Conservation (phyloP, 2,329 filamentous ascomycete genomes). For the Trichophyton verrucosum region DNA sequence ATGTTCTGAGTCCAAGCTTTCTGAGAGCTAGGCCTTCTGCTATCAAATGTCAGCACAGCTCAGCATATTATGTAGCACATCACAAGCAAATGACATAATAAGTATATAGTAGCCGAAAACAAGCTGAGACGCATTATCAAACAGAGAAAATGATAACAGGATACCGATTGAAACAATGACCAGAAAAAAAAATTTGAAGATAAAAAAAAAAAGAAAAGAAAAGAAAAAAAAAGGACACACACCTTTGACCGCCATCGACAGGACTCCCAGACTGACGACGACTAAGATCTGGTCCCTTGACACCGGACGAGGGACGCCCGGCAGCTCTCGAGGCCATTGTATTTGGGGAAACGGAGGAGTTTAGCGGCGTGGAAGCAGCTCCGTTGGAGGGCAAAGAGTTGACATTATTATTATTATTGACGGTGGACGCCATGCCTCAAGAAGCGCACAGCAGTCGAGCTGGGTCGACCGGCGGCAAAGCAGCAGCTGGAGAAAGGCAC, state of each 20-base stretch:
- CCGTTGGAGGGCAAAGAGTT: constrained; percentile 24
- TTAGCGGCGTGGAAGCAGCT: constrained; percentile 26
- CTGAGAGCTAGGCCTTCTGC: constrained; percentile 41
- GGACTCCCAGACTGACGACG: constrained; percentile 47
- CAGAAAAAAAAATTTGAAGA: neutral
- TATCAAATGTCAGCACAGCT: constrained; percentile 16
- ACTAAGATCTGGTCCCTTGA: constrained; percentile 40
- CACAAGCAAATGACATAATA: neutral
- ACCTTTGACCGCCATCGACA: constrained; percentile 44
- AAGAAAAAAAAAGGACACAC: constrained; percentile 22
- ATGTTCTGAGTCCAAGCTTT: constrained; percentile 51
- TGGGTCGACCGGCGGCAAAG: no score
- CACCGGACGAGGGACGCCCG: constrained; percentile 39
- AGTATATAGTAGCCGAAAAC: no score
- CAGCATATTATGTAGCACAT: neutral
- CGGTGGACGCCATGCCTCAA: constrained; percentile 29
- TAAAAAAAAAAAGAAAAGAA: neutral
- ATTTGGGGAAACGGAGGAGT: constrained; percentile 22
- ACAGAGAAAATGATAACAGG: no score
- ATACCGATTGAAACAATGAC: no score
- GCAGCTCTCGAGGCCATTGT: constrained; percentile 32
- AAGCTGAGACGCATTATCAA: no score
- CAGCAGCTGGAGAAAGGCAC: no score
- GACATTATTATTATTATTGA: constrained; percentile 16
- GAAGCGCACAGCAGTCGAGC: no score